Conservation (phyloP, 495 filamentous ascomycete species). For the Aspergillus bertholletiae region DNA sequence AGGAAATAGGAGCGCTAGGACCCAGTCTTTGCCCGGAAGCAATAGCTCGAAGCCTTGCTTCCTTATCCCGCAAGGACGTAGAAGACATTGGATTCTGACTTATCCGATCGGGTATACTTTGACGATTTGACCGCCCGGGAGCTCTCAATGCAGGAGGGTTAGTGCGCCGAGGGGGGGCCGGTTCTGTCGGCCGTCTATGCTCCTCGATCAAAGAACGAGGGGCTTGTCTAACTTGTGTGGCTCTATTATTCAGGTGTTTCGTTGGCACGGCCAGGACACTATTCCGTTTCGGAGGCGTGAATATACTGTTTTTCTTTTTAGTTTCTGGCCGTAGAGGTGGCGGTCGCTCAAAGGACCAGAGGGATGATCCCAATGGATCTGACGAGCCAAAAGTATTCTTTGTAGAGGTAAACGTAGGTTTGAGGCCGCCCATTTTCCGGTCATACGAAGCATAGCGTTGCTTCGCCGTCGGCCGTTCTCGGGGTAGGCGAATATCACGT, state of each 20-base stretch:
- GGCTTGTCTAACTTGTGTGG: conserved; percentile 35
- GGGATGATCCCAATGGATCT: conserved; percentile 11
- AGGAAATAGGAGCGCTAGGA: conserved; percentile 2
- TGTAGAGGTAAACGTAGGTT: conserved; percentile 12
- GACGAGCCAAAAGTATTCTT: not conserved
- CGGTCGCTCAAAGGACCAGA: conserved; percentile 18
- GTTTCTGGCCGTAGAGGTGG: conserved; percentile 11
- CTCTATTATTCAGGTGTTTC: conserved; percentile 34
- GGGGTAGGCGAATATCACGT: conserved; percentile 21
- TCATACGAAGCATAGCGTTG: conserved; percentile 25
- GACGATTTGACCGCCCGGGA: conserved; percentile 18
- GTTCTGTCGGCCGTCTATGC: conserved; percentile 30
- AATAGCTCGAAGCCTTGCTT: conserved; percentile 28
- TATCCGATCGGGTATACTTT: not conserved
- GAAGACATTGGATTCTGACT: conserved; percentile 4
- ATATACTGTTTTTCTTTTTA: conserved; percentile 38
- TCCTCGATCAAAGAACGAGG: conserved; percentile 42
- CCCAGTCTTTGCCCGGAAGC: conserved; percentile 18
- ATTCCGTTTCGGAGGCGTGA: conserved; percentile 33
- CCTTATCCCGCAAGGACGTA: conserved; percentile 26
- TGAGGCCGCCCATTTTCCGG: conserved; percentile 25
- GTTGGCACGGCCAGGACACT: conserved; percentile 36
- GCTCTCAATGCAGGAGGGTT: conserved; percentile 13
- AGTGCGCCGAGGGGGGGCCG: conserved; percentile 8
- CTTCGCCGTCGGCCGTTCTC: conserved; percentile 20